Evolutionary conservation across 805 yeast genomes (phyloP).

Genomic region (Lipomyces spencermartinsiae): DNA sequence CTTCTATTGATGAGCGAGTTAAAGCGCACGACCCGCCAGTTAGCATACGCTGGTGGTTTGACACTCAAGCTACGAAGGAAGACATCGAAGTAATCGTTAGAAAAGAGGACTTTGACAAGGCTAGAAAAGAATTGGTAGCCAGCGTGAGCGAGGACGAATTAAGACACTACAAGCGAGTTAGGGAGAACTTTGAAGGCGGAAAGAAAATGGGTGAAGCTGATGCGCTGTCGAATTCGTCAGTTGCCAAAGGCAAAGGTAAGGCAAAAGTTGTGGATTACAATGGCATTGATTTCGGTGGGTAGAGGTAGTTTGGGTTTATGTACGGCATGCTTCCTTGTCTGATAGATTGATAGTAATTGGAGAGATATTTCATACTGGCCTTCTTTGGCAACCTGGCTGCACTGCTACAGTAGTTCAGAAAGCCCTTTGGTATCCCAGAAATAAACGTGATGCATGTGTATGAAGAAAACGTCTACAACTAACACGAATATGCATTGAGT

Average conservation of each 20-base stretch:
- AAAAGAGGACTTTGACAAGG: conserved; percentile 77
- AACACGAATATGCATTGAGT: too few species aligned
- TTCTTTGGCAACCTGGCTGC: background rate
- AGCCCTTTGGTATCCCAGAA: background rate
- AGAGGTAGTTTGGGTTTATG: background rate
- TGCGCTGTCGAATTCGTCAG: background rate
- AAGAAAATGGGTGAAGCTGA: background rate
- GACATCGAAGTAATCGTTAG: conserved; percentile 75
- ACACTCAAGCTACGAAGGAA: conserved; percentile 67
- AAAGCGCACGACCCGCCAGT: conserved; percentile 58
- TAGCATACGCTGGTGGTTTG: conserved; percentile 89
- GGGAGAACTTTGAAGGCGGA: conserved; percentile 77
- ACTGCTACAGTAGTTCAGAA: background rate
- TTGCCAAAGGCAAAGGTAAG: conserved; percentile 1
- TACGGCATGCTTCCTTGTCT: background rate
- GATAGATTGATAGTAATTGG: background rate
- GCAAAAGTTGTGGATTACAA: background rate
- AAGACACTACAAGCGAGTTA: conserved; percentile 77
- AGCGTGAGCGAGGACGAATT: conserved; percentile 89
- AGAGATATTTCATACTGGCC: background rate
- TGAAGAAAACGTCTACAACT: too few species aligned
- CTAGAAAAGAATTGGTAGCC: conserved; percentile 74
- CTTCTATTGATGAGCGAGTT: conserved; percentile 71
- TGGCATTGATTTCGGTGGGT: background rate
- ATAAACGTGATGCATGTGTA: too few species aligned